Base-by-base conservation (phyloP, 805 yeast genomes). In the Myxozyma mucilagina region DNA sequence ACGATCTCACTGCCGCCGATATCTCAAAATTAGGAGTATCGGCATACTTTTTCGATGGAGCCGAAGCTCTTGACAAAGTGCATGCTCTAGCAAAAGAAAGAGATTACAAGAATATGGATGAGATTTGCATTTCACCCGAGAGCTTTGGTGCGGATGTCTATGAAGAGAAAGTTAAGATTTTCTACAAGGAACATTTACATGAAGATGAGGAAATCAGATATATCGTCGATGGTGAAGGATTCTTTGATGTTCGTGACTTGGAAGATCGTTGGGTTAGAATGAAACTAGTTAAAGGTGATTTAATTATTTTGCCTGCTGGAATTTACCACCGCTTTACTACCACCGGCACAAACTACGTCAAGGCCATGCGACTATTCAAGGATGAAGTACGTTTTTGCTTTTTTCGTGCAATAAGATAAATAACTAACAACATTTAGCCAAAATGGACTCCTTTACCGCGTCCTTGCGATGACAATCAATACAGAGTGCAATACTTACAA, bases 201-300 rank as follows among this genome's bases (percentile, higher is more conserved):
- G 98, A 93, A 72, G 99, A 93, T 72, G 99, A 93, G 75, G 99
- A 93, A 77, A 93, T 93, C 72, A 79, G 99, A 67, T 93, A 91
- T 75, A 84, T 91, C 56, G 71, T 87, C 18, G 96, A 87, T 32
- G 99, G 99, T 10, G 87, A 85, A 58, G 98, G 99, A 0, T 93
- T 82, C 75, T 93, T 93, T 71, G 98, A 93, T 71, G 90, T 93
- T 7, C 81, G 97, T 67, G 87, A 84, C 69, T 70, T 76, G 34
- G 71, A 80, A 11, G 82, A 81, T 58, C 82, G 78, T 61, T 93
- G 99, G 99, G 80, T 93, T 58, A 82, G 98, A 61, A 80, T 87
- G 59, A 81, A 82, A 62, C 79, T 91, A 39, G 77, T 72, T 35
- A 79, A 81, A 56, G 81, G 86, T 48, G 98, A 93, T 70, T 69